Conservation (phyloP, 2,329 filamentous ascomycete genomes). For the Fusarium sp. region DNA sequence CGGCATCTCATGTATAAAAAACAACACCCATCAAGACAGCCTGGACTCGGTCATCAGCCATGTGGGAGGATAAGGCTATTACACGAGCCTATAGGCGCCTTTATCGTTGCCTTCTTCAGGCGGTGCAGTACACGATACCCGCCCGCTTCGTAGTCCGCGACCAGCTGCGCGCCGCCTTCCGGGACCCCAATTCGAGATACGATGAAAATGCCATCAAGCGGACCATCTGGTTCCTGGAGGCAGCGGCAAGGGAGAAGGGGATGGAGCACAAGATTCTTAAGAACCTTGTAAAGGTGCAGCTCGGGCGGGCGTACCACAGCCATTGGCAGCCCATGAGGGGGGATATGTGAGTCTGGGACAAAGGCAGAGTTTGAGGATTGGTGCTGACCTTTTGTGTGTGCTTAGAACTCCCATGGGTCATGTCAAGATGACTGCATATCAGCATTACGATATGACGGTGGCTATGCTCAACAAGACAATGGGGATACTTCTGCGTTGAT, state of each 20-base stretch:
- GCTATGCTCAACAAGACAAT: constrained; percentile 81
- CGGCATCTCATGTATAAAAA: not conserved
- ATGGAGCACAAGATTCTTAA: constrained; percentile 80
- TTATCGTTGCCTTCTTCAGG: constrained; percentile 74
- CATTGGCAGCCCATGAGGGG: not conserved
- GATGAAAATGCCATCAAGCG: constrained; percentile 67
- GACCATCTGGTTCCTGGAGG: constrained; percentile 77
- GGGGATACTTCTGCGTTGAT: constrained; percentile 69
- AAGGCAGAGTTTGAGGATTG: constrained; percentile 29
- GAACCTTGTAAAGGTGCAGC: constrained; percentile 66
- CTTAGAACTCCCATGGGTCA: constrained; percentile 34
- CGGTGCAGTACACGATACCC: constrained; percentile 78
- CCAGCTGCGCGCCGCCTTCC: constrained; percentile 71
- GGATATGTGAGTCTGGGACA: not conserved
- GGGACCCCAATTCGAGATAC: constrained; percentile 57
- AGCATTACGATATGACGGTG: constrained; percentile 76
- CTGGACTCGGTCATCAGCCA: constrained; percentile 15
- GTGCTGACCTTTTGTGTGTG: constrained; percentile 6
- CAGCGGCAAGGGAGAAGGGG: constrained; percentile 72
- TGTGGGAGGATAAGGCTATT: constrained; percentile 50
- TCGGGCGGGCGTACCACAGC: constrained; percentile 20
- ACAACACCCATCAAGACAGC: not conserved
- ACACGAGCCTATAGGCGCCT: constrained; percentile 77
- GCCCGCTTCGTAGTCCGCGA: constrained; percentile 72
- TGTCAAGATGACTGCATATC: constrained; percentile 55